Base-by-base conservation (phyloP, 2,329 filamentous ascomycete species). In the Aureobasidium sp. region DNA sequence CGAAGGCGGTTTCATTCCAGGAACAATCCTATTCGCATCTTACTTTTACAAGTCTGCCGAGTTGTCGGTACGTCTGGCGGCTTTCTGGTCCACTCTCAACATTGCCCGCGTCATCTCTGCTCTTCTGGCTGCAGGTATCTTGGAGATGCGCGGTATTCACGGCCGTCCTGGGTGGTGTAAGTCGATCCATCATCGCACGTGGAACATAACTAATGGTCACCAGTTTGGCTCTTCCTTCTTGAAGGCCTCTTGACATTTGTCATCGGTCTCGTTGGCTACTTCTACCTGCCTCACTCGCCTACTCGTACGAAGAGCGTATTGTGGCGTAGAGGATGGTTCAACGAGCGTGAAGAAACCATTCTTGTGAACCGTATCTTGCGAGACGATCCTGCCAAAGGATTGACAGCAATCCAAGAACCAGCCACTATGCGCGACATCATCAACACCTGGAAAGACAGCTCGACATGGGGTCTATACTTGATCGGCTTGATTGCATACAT, bases 401-500 rank as follows among this genome's bases (percentile, higher is more conserved):
- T 63, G 52, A 51, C 53, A 7, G 62, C 62, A 5, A 48, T 58
- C 14, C 55, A 51, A 45, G 36, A 61, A n/a, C 52, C 42, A 14
- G 62, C 62, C 27, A 63, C 64, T 12, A 44, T 61, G 42, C 60
- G 47, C 22, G 64, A 65, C 34, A 55, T 55, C 41, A 37, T 62
- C 60, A 41, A 56, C 42, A 48, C 60, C 12, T 62, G 60, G 60
- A 62, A 56, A n/a, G 60, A 62, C 29, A 47, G 25, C 12, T 44
- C 37, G 15, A 56, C 52, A 15, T 65, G 56, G 62, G 62, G 62
- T 1, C 51, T 70, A 68, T 85, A 85, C 65, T n/a, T 52, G 3
- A 27, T 52, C 20, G 49, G 82, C 0, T 70, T 85, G 4, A 72
- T 76, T 0, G 80, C 81, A 63, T 80, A 82, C 62, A 81, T 84